Evolutionary conservation across 768 basidiomycete genomes (phyloP), one percentile per base, ranked within the genome.

Genomic region (Sarcomyxa edulis): DNA sequence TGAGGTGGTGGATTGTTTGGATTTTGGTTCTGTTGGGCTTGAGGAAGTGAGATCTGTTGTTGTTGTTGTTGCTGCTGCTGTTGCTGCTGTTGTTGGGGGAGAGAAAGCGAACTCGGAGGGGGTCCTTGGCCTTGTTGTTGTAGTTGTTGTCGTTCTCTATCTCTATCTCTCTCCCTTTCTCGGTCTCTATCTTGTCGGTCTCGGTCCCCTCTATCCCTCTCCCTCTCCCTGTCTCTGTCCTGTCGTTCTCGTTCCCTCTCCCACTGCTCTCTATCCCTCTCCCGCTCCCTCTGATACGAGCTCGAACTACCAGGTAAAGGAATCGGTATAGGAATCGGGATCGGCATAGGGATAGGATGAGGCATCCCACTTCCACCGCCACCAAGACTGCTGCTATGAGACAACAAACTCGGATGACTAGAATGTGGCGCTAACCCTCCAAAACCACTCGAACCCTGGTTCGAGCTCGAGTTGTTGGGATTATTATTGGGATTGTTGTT

Each of bases 1-100:
- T 52, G 59, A 1, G 56, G 46, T 35, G 48, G 50, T 35, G 45
- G 45, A n/a, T 39, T 42, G 18, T 37, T 53, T 10, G 35, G 45
- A 18, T 41, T 40, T 25, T 46, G 37, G 12, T 45, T 43, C 10
- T 33, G 35, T 21, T 31, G 35, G 10, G 36, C 15, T 18, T n/a
- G 45, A 6, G 27, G 35, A n/a, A n/a, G n/a, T n/a, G n/a, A n/a
- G n/a, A n/a, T n/a, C n/a, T n/a, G n/a, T n/a, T 27, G 43, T 20
- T 18, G 27, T 12, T 38, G 49, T 27, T 47, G 46, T 7, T 45
- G 53, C 25, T 53, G 57, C 15, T 30, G 40, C 27, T 47, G 54
- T 7, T 50, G 53, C 11, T 42, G 46, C 3, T 42, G 44, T 24
- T 54, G n/a, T n/a, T n/a, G n/a, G n/a, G n/a, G n/a, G n/a, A n/a